These are phyloP conservation scores for Arthroderma uncinatum DNA, from an alignment of 2,329 filamentous ascomycete genomes.

Conservation along the genomic window DNA sequence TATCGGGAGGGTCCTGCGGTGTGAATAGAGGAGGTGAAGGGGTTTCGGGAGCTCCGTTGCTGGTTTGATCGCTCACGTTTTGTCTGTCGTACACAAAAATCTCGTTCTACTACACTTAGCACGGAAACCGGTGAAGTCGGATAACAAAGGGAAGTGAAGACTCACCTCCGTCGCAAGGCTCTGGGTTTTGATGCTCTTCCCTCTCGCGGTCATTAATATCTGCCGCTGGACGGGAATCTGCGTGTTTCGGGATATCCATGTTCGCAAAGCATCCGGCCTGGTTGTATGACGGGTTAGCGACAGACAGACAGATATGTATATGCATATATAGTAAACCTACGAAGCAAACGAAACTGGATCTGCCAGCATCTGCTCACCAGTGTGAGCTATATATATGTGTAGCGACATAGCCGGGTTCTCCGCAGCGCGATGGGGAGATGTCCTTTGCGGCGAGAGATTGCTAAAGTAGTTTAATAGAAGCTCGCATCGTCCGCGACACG, in stretches of 20 bases:
- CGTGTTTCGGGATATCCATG: conserved; percentile 65
- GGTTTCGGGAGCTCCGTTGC: conserved; percentile 38
- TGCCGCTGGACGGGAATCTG: conserved; percentile 66
- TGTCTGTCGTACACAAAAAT: conserved; percentile 87
- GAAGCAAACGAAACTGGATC: conserved; percentile 65
- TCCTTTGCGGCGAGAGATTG: neutral
- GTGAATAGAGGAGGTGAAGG: conserved; percentile 48
- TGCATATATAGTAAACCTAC: conserved; percentile 39
- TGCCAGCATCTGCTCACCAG: conserved; percentile 71
- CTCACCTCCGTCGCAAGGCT: conserved; percentile 66
- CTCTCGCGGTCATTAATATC: conserved; percentile 74
- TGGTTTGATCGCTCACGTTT: conserved; percentile 42
- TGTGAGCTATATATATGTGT: conserved; percentile 84
- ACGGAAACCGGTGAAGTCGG: neutral
- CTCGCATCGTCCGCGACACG: conserved; percentile 1
- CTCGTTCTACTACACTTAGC: conserved; percentile 52
- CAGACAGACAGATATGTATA: neutral
- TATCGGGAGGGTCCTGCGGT: conserved; percentile 61
- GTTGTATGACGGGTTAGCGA: conserved; percentile 4
- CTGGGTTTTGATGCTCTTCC: conserved; percentile 72
- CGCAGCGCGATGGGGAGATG: neutral
- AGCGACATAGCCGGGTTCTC: conserved; percentile 58
- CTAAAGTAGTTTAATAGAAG: neutral
- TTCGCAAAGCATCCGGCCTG: conserved; percentile 73
- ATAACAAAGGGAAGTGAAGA: neutral